Evolutionary conservation across 2,329 filamentous ascomycete species (phyloP).

Genomic region (Cladosporium phlei): DNA sequence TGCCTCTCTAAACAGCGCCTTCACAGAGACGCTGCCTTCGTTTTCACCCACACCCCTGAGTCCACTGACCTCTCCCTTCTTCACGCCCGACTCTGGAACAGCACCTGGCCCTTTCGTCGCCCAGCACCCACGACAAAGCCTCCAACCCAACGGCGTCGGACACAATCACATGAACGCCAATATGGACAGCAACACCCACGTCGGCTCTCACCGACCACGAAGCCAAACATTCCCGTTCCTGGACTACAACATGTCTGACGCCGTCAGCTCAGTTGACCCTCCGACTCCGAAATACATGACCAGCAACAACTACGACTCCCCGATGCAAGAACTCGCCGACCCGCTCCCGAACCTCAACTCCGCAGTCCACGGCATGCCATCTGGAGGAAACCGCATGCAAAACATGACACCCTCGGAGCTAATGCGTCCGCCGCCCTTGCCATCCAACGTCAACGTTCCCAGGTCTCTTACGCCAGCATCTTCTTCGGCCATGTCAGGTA

Average conservation of each 20-base stretch:
- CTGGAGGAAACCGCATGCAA: slow-evolving; percentile 19
- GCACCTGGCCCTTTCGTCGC: slow-evolving; percentile 60
- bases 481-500: slow-evolving; percentile 52
- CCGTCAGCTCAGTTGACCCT: slow-evolving; percentile 49
- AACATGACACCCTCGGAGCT: slow-evolving; percentile 33
- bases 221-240: slow-evolving; percentile 82
- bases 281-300: slow-evolving; percentile 51
- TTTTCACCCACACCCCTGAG: slow-evolving; percentile 70
- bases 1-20: slow-evolving; percentile 63
- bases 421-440: slow-evolving; percentile 46
- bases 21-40: slow-evolving; percentile 60
- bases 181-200: slow-evolving; percentile 36
- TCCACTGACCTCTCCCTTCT: slow-evolving; percentile 71
- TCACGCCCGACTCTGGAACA: slow-evolving; percentile 68
- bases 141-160: slow-evolving; percentile 42
- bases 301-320: slow-evolving; percentile 36
- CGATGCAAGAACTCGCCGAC: slow-evolving; percentile 30
- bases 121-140: slow-evolving; percentile 36
- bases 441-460: slow-evolving; percentile 22
- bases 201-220: slow-evolving; percentile 65
- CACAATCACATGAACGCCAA: slow-evolving; percentile 37
- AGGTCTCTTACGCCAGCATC: slow-evolving; percentile 19
- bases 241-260: slow-evolving; percentile 49
- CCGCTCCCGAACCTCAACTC: slow-evolving; percentile 40
- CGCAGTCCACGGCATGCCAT: slow-evolving; percentile 32